Percentiles rank a stretch among this genome's conserved stretches.
These are phyloP conservation scores for Telfairia occidentalis DNA, from an alignment of 331 rosid genomes.

Conservation along the genomic window DNA sequence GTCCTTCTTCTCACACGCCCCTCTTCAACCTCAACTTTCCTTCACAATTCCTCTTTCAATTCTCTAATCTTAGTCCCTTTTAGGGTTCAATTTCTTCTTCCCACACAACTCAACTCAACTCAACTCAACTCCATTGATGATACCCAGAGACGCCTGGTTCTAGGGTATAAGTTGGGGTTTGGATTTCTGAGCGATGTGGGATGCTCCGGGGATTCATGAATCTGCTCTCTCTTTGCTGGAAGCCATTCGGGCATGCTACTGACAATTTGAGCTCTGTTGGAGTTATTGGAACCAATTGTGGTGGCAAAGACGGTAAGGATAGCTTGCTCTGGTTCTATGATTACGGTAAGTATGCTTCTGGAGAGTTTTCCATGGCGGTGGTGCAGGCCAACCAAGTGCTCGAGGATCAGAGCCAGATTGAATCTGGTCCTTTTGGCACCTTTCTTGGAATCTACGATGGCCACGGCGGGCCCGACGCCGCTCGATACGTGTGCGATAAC, in stretches of 20 bases:
- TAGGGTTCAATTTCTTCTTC: background rate
- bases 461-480: conserved; percentile 73
- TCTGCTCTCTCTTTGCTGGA: conserved; percentile 72
- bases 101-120: too few relatives aligned
- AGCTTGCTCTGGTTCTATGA: conserved; percentile 69
- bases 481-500: conserved; percentile 72
- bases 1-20: conserved; percentile 12
- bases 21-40: too few relatives aligned
- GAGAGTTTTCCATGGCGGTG: conserved; percentile 80
- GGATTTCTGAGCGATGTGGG: conserved; percentile 84
- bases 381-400: conserved; percentile 84
- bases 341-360: conserved; percentile 50
- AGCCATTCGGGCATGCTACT: conserved; percentile 51
- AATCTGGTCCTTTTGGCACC: conserved; percentile 76
- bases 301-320: conserved; percentile 44
- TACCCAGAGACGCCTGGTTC: too few relatives aligned
- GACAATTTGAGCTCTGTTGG: conserved; percentile 30
- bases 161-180: conserved; percentile 32
- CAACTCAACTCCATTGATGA: too few relatives aligned
- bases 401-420: conserved; percentile 82
- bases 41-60: background rate
- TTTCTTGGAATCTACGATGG: conserved; percentile 84
- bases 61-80: background rate
- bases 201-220: conserved; percentile 84
- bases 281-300: conserved; percentile 24